Evolutionary conservation across 805 yeast genomes (phyloP), one percentile per base, ranked within the genome.

Genomic region (Myxozyma kluyveri): DNA sequence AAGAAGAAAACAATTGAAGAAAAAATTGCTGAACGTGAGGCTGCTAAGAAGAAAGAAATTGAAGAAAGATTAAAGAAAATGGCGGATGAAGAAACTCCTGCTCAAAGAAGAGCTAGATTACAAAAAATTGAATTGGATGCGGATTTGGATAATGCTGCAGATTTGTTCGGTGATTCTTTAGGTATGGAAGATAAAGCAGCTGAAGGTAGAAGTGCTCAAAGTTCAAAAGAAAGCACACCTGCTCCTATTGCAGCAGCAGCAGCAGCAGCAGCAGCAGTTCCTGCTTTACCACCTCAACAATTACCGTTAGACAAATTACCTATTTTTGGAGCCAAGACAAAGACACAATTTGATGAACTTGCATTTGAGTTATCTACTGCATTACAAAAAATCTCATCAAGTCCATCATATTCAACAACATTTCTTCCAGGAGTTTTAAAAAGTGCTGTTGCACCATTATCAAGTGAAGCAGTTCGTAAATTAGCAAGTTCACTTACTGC

Each of bases 121-220:
- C 83, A 76, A 65, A 53, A 84, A 67, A 95, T 93, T 19, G 96
- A 91, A 71, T 64, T 88, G 54, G 83, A 81, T 43, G 79, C 95
- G 24, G 99, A 91, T 72, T 75, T 91, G 69, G 88, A 87, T 69
- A 88, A 87, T 67, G 98, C 99, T 27, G 91, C 96, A 6, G 95
- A 87, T 63, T 75, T 91, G 62, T 88, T 91, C 67, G 96, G 89
- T 29, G 88, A 88, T 14, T 66, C 67, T 19, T 35, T 44, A 33
- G 37, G 60, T 79, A 79, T 38, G 47, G 77, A 78, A 48, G 79
- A 81, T 22, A 75, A 74, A 54, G 82, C 73, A 61, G 67, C 60
- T 18, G 68, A 66, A 42, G 61, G 65, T 2, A 4, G 5, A 4
- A 21, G 18, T 22, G 45, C n/a, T 12, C 5, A 41, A 10, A 19